Evolutionary conservation across 768 basidiomycete genomes (phyloP).

Genomic region (Leccinum disarticulatum): DNA sequence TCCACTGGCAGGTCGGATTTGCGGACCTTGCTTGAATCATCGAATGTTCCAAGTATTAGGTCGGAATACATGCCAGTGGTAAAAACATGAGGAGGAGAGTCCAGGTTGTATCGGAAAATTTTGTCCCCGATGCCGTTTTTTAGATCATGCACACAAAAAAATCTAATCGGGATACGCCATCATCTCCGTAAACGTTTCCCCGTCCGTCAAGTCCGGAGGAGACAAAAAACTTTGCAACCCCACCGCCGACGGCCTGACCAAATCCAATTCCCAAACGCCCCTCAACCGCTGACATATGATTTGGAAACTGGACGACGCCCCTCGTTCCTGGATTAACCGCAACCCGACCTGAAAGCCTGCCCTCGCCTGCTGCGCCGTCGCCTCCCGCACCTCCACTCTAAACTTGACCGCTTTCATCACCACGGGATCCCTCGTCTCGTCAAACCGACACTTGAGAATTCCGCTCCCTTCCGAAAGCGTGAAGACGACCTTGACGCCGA

Average conservation of each 20-base stretch:
- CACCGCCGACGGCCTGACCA: conserved; percentile 21
- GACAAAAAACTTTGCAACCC: conserved; percentile 20
- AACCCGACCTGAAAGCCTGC: conserved; percentile 59
- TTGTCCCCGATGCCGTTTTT: background rate
- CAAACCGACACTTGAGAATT: conserved; percentile 73
- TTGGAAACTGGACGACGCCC: conserved; percentile 80
- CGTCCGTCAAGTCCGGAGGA: conserved; percentile 32
- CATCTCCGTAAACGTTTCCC: conserved; percentile 31
- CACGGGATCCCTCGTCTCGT: conserved; percentile 60
- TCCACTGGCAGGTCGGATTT: too few species aligned
- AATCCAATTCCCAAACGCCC: conserved; percentile 69
- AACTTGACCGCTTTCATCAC: conserved; percentile 75
- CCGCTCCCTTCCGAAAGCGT: conserved; percentile 63
- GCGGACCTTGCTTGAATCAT: too few species aligned
- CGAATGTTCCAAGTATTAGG: too few species aligned
- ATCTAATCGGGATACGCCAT: conserved; percentile 33
- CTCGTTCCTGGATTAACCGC: conserved; percentile 79
- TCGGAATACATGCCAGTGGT: too few species aligned
- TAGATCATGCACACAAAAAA: conserved; percentile 16
- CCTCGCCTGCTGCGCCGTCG: conserved; percentile 38
- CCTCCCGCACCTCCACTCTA: conserved; percentile 68
- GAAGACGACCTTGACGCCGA: conserved; percentile 68
- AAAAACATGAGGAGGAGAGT: too few species aligned
- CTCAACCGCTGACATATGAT: conserved; percentile 65
- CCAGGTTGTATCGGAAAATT: too few species aligned